Evolutionary conservation across 768 basidiomycete species (phyloP).

Genomic region (Thelephora aurantiotincta): DNA sequence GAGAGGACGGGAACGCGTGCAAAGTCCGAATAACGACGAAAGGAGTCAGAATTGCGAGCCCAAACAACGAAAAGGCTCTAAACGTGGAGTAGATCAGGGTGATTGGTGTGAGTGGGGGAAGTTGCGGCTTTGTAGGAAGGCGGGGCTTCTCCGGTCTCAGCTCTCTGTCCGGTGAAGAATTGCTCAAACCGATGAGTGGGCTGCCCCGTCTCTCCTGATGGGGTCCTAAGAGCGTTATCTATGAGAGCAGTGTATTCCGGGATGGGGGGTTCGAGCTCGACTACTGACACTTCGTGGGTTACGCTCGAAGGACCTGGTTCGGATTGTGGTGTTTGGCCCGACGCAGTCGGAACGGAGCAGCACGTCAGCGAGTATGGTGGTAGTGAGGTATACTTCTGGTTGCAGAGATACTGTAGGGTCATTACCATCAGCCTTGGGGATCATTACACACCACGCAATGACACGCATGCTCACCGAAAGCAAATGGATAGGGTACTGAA

Average conservation of each 20-base stretch:
- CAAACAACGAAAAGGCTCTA: too few relatives aligned
- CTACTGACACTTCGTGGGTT: neutral
- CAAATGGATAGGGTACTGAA: slow-evolving; percentile 76
- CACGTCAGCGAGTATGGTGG: slow-evolving; percentile 46
- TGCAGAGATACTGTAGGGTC: slow-evolving; percentile 55
- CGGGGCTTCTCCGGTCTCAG: slow-evolving; percentile 69
- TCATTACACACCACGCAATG: neutral
- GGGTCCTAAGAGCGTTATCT: too few relatives aligned
- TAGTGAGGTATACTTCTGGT: slow-evolving; percentile 65
- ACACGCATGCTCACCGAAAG: slow-evolving; percentile 50
- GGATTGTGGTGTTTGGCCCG: slow-evolving; percentile 3
- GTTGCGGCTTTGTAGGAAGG: slow-evolving; percentile 44
- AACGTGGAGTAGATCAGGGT: too few relatives aligned
- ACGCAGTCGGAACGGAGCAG: slow-evolving; percentile 16
- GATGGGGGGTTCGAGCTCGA: too few relatives aligned
- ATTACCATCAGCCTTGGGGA: neutral
- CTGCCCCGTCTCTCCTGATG: too few relatives aligned
- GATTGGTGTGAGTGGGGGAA: neutral
- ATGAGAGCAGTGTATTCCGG: too few relatives aligned
- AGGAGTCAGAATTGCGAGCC: too few relatives aligned
- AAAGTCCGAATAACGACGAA: too few relatives aligned
- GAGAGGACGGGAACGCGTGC: too few relatives aligned
- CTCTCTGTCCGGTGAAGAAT: slow-evolving; percentile 72
- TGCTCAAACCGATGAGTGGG: slow-evolving; percentile 43
- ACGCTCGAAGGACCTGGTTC: slow-evolving; percentile 5